Base-by-base conservation (phyloP, 495 filamentous ascomycete genomes). In the Penicillium canescens region DNA sequence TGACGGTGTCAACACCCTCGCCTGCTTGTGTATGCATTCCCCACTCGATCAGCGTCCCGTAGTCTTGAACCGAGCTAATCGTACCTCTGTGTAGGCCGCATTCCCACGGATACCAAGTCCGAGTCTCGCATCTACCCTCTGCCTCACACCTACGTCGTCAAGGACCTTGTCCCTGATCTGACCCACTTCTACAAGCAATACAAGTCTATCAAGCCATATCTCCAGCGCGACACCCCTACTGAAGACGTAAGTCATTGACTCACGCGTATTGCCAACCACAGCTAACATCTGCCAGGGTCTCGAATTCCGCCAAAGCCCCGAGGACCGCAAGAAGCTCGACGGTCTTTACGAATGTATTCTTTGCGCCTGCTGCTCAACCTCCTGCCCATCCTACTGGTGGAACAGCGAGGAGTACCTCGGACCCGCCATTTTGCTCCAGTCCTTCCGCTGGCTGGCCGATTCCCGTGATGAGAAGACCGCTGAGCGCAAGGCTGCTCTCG, bases 181-280 rank as follows among this genome's bases (percentile, higher is more conserved):
- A 98, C 94, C 60, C 89, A 90, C 55, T 97, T 98, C 86, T 98
- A 98, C 88, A 96, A 97, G 81, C 94, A 98, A 82, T 98, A 98
- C 86, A 96, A 96, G 78, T 96, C 93, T 20, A 96, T 98, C 78
- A 96, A 98, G 83, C 94, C 94, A 6, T 98, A 96, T 70, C 88
- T 98, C 33, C 94, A 96, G 76, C 82, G 90, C 57, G 85, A 91
- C 55, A 92, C 87, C 31, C 84, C 86, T 36, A 73, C 88, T 13
- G 80, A 83, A 35, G 87, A 94, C 64, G 90, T 91, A 81, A 69
- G 86, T 76, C 40, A 16, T 14, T 36, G 16, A 16, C 35, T 8
- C 6, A 12, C 11, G 13, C 5, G 9, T 18, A 12, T 42, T 3
- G 2, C 16, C 3, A 31, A 31, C 20, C 5, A 35, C n/a, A 26